A percentile compares a stretch with the other conserved stretches of the same genome.
These are phyloP conservation scores for Grammothele lineata DNA, from an alignment of 768 basidiomycete genomes.

Conservation along the genomic window DNA sequence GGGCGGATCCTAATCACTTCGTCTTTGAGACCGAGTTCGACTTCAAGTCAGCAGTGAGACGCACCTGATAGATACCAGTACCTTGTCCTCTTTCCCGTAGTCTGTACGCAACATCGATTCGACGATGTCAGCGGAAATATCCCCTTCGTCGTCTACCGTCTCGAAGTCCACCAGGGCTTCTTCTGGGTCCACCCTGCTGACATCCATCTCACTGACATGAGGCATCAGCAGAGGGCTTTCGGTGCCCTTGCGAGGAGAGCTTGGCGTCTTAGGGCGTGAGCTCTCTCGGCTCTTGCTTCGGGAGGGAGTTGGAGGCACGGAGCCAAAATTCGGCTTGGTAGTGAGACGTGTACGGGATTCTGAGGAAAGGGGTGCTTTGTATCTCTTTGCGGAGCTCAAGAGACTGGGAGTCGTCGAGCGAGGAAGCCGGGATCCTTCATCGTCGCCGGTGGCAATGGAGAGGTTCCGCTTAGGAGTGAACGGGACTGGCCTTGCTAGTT, in stretches of 20 bases:
- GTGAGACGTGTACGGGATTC: slow-evolving; percentile 30
- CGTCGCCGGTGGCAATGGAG: slow-evolving; percentile 31
- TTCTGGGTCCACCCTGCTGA: slow-evolving; percentile 70
- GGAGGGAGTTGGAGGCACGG: slow-evolving; percentile 49
- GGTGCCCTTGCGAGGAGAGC: slow-evolving; percentile 33
- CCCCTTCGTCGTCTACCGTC: slow-evolving; percentile 53
- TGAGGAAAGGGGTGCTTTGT: slow-evolving; percentile 57
- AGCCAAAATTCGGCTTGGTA: slow-evolving; percentile 29
- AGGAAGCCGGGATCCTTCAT: slow-evolving; percentile 28
- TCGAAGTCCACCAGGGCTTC: slow-evolving; percentile 73
- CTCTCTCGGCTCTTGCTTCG: slow-evolving; percentile 35
- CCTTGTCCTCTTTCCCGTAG: slow-evolving; percentile 77
- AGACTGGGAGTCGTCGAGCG: slow-evolving; percentile 34
- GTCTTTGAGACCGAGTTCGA: no score
- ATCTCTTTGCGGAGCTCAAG: slow-evolving; percentile 55
- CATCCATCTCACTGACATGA: slow-evolving; percentile 65
- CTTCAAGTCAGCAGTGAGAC: neutral
- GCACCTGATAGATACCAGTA: slow-evolving; percentile 80
- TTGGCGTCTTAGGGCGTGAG: slow-evolving; percentile 31
- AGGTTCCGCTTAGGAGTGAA: slow-evolving; percentile 56
- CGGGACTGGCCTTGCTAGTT: slow-evolving; percentile 36
- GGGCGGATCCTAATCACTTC: slow-evolving; percentile 76
- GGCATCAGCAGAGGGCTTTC: slow-evolving; percentile 47
- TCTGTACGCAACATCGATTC: slow-evolving; percentile 48
- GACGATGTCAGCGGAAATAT: slow-evolving; percentile 68